A percentile compares a stretch with the other conserved stretches of the same genome.
Evolutionary conservation across 257 asterid genomes (phyloP).

Genomic region (Galeopsis tetrahit): DNA sequence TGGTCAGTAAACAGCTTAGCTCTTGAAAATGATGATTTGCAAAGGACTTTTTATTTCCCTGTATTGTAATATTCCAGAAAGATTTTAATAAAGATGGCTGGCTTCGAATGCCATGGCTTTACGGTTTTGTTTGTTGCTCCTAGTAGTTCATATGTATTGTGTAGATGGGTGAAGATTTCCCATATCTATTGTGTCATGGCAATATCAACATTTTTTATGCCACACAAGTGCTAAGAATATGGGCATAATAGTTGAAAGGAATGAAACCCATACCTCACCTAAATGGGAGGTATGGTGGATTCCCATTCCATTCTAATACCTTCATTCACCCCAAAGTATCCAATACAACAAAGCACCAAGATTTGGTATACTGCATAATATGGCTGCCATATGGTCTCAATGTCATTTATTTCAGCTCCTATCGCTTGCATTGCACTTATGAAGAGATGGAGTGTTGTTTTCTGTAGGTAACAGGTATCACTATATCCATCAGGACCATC

Average conservation of each 20-base stretch:
- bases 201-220: background rate
- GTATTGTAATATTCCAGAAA: background rate
- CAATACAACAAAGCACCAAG: too few species aligned
- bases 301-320: too few species aligned
- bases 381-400: conserved; percentile 2
- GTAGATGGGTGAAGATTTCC: too few species aligned
- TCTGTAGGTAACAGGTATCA: background rate
- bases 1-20: background rate
- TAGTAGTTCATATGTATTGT: too few species aligned
- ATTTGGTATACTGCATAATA: background rate
- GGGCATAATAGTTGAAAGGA: too few species aligned
- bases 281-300: background rate
- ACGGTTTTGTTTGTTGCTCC: background rate
- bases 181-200: background rate
- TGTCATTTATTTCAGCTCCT: background rate
- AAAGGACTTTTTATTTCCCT: background rate
- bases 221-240: background rate
- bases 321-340: too few species aligned
- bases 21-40: background rate
- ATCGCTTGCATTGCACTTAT: background rate
- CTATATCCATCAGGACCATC: background rate
- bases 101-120: background rate
- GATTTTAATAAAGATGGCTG: conserved; percentile 4
- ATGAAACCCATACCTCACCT: background rate
- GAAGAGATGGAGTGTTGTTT: background rate